Evolutionary conservation across 139 green algal species (phyloP).

Genomic region (Closterium sp.): DNA sequence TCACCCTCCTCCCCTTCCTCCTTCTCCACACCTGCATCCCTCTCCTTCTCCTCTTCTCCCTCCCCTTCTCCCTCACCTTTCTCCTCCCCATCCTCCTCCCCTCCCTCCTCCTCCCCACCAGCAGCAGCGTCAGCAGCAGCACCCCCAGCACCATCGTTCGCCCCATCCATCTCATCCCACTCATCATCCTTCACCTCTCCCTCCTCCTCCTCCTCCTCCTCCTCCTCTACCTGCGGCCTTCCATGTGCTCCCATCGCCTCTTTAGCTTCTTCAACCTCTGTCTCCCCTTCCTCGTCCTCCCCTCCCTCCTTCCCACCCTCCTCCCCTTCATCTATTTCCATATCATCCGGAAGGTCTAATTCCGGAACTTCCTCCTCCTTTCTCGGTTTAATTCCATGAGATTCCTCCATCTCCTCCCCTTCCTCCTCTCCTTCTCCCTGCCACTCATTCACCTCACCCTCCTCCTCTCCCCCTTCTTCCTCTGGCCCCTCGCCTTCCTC

Average conservation of each 20-base stretch:
- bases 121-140: slow-evolving; percentile 22
- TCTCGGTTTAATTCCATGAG: slow-evolving; percentile 43
- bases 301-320: slow-evolving; percentile 58
- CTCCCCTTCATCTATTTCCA: slow-evolving; percentile 61
- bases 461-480: slow-evolving; percentile 53
- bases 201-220: slow-evolving; percentile 23
- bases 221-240: slow-evolving; percentile 11
- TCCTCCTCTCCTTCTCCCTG: slow-evolving; percentile 29
- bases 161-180: slow-evolving; percentile 20
- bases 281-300: slow-evolving; percentile 24
- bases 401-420: slow-evolving; percentile 55
- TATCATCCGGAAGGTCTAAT: slow-evolving; percentile 56
- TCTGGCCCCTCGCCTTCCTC: slow-evolving; percentile 48
- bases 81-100: slow-evolving; percentile 37
- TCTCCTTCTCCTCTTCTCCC: slow-evolving; percentile 38
- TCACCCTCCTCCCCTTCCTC: slow-evolving; percentile 19
- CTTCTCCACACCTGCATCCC: slow-evolving; percentile 20
- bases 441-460: slow-evolving; percentile 26
- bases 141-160: slow-evolving; percentile 5
- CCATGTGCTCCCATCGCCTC: slow-evolving; percentile 31
- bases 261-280: slow-evolving; percentile 9
- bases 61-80: slow-evolving; percentile 44
- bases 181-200: slow-evolving; percentile 31
- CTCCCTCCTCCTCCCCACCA: slow-evolving; percentile 19
- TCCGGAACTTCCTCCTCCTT: slow-evolving; percentile 43